These are phyloP conservation scores for Mycena vitilis DNA, from an alignment of 768 basidiomycete genomes.

Conservation along the genomic window DNA sequence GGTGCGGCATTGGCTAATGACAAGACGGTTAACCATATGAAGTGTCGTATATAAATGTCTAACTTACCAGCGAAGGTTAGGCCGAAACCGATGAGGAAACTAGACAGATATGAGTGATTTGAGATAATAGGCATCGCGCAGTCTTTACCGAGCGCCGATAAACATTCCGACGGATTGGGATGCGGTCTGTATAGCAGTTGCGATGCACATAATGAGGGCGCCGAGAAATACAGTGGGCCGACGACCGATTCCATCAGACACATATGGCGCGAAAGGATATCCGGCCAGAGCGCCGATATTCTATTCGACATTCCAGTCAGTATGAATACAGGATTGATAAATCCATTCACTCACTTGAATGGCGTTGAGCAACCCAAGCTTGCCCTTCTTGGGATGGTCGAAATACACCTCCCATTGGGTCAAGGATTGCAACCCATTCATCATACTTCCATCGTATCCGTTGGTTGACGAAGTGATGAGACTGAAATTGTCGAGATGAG, in stretches of 20 bases:
- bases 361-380: constrained; percentile 77
- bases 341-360: constrained; percentile 64
- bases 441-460: constrained; percentile 83
- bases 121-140: constrained; percentile 5
- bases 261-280: constrained; percentile 77
- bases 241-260: constrained; percentile 80
- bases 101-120: constrained; percentile 32
- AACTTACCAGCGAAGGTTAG: constrained; percentile 70
- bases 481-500: constrained; percentile 44
- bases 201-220: constrained; percentile 76
- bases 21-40: constrained; percentile 16
- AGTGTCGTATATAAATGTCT: neutral
- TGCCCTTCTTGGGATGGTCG: constrained; percentile 64
- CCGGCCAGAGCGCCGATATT: constrained; percentile 77
- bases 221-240: constrained; percentile 74
- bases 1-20: constrained; percentile 76
- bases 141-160: constrained; percentile 77
- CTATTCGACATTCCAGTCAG: constrained; percentile 45
- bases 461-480: constrained; percentile 82
- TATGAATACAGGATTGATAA: neutral
- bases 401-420: constrained; percentile 74
- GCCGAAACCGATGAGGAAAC: constrained; percentile 82
- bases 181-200: constrained; percentile 75
- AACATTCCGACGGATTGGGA: constrained; percentile 82
- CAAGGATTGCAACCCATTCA: constrained; percentile 83